Conservation (phyloP, 169 alveolate genomes). For the Babesia ovata region DNA sequence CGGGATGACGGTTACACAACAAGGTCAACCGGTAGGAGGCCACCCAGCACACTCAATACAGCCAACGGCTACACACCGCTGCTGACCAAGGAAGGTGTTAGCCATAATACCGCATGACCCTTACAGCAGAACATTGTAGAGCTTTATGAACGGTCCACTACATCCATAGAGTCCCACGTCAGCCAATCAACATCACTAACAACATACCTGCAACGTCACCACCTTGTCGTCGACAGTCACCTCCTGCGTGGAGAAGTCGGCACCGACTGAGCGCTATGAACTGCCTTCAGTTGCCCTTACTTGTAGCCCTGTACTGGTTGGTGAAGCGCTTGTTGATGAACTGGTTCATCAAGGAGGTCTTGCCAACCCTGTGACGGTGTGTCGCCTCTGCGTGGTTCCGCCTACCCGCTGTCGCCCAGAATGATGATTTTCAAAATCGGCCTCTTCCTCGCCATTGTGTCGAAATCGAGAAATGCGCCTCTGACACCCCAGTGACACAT, state of each 20-base stretch:
- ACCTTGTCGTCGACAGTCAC: conserved; percentile 93
- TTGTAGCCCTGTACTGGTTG: conserved; percentile 96
- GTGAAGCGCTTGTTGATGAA: conserved; percentile 95
- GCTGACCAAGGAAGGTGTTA: no score
- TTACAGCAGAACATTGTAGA: no score
- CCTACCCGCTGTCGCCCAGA: conserved; percentile 98
- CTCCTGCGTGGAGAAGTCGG: conserved; percentile 98
- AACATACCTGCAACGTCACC: conserved; percentile 92
- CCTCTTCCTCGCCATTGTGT: conserved; percentile 75
- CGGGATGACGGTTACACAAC: no score
- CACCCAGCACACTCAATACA: no score
- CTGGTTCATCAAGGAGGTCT: conserved; percentile 97
- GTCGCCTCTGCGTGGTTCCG: not conserved
- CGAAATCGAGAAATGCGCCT: not conserved
- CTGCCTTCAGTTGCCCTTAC: conserved; percentile 50
- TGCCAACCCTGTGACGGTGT: conserved; percentile 91
- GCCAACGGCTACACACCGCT: no score
- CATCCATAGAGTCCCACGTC: conserved; percentile 1
- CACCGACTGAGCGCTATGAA: conserved; percentile 88
- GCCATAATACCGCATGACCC: no score
- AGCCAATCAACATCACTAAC: not conserved
- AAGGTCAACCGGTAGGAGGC: no score
- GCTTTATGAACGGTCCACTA: not conserved
- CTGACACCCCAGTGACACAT: conserved; percentile 2
- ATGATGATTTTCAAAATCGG: conserved; percentile 93